Percentiles rank a stretch among this genome's conserved stretches.
Conservation (phyloP, 352 stramenopile genomes). For the Pythium monospermum region DNA sequence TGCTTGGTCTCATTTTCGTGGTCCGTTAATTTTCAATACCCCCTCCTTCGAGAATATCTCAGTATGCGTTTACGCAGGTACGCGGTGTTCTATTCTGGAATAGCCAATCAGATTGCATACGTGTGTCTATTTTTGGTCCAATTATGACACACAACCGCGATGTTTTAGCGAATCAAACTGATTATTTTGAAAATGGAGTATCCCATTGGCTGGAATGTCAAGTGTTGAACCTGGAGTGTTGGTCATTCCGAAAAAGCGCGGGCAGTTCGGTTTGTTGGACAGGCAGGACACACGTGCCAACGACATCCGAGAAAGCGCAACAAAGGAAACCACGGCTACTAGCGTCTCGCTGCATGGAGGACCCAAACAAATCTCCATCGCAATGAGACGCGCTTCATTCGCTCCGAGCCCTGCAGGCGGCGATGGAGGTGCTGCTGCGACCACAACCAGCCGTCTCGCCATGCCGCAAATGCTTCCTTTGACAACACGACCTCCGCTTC, state of each 20-base stretch:
- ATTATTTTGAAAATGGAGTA: slow-evolving; percentile 1
- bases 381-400: slow-evolving; percentile 14
- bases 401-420: slow-evolving; percentile 1
- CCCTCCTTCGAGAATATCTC: neutral
- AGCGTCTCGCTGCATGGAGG: neutral
- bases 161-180: neutral
- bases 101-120: slow-evolving; percentile 9
- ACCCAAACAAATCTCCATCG: too few species aligned
- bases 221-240: slow-evolving; percentile 24
- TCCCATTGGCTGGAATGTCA: slow-evolving; percentile 7
- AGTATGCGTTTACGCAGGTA: neutral
- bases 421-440: neutral
- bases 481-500: slow-evolving; percentile 6
- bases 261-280: slow-evolving; percentile 14
- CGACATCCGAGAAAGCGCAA: neutral
- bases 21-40: too few species aligned
- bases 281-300: slow-evolving; percentile 1
- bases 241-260: too few species aligned
- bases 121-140: too few species aligned
- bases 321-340: slow-evolving; percentile 2
- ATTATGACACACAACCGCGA: too few species aligned
- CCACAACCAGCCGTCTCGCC: slow-evolving; percentile 1
- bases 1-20: too few species aligned
- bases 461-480: slow-evolving; percentile 13
- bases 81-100: neutral